phyloP scores from a whole-genome alignment of 2,329 filamentous ascomycete genomes.

The Monosporascus sp. region DNA sequence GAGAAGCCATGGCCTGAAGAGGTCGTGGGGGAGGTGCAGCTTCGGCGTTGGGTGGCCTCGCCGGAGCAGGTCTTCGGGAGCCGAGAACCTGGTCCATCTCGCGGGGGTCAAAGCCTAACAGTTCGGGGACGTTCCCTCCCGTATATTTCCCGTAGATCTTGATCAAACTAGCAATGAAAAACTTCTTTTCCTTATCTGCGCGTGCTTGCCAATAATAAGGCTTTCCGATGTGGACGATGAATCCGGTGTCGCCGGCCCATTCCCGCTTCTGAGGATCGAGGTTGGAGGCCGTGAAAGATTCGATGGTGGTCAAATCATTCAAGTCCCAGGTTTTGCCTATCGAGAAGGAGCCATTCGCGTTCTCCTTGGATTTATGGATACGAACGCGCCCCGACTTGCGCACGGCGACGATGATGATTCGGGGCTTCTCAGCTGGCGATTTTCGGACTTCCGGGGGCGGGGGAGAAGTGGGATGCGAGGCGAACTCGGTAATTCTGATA shows the following conservation, averaged over 20 bases:
- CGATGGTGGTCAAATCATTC: constrained; percentile 78
- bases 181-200: constrained; percentile 94
- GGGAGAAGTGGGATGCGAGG: constrained; percentile 73
- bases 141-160: constrained; percentile 98
- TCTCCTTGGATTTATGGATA: constrained; percentile 96
- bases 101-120: constrained; percentile 75
- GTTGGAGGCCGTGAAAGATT: constrained; percentile 67
- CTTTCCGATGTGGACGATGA: constrained; percentile 83
- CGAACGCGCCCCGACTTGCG: constrained; percentile 87
- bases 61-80: constrained; percentile 37
- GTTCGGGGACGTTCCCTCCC: constrained; percentile 70
- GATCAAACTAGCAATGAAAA: constrained; percentile 92
- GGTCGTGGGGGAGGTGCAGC: constrained; percentile 21
- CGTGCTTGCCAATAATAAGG: constrained; percentile 96
- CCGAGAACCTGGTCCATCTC: constrained; percentile 74
- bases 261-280: constrained; percentile 56
- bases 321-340: constrained; percentile 98
- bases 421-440: constrained; percentile 73
- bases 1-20: constrained; percentile 8
- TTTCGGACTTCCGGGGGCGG: constrained; percentile 72
- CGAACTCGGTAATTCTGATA: constrained; percentile 85
- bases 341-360: constrained; percentile 87
- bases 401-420: constrained; percentile 90
- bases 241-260: constrained; percentile 81
- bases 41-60: constrained; percentile 18